Evolutionary conservation across 345 rosid species (phyloP).

Genomic region (Iberis pinnata): DNA sequence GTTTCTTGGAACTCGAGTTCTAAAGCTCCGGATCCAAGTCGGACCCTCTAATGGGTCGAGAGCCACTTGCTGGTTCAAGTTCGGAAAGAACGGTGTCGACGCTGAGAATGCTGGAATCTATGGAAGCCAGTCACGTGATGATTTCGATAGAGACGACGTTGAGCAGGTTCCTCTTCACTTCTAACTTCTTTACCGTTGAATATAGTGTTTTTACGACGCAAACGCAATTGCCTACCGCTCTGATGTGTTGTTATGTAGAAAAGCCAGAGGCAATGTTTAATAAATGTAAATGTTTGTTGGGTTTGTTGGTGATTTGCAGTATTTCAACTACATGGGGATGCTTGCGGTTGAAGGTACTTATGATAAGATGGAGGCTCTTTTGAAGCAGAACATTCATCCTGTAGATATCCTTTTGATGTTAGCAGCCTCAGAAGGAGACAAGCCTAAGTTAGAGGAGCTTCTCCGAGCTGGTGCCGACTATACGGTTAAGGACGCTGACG

Average conservation of each 20-base stretch:
- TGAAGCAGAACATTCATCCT: conserved; percentile 67
- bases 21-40: conserved; percentile 28
- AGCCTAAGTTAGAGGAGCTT: conserved; percentile 81
- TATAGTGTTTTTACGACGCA: no score
- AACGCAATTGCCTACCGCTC: no score
- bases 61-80: conserved; percentile 73
- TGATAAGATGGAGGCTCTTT: conserved; percentile 85
- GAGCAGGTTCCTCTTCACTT: conserved; percentile 59
- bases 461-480: conserved; percentile 70
- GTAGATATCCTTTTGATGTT: conserved; percentile 70
- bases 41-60: conserved; percentile 74
- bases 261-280: not conserved
- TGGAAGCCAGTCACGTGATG: conserved; percentile 83
- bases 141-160: conserved; percentile 93
- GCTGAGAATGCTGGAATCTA: conserved; percentile 95
- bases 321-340: conserved; percentile 96
- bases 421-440: conserved; percentile 85
- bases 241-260: no score
- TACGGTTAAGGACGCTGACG: conserved; percentile 59
- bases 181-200: no score
- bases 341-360: conserved; percentile 88
- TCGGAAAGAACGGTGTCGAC: conserved; percentile 86
- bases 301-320: conserved; percentile 39
- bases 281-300: not conserved
- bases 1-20: conserved; percentile 47